Conservation (phyloP, 768 basidiomycete genomes). For the Agaricus subrufescens region DNA sequence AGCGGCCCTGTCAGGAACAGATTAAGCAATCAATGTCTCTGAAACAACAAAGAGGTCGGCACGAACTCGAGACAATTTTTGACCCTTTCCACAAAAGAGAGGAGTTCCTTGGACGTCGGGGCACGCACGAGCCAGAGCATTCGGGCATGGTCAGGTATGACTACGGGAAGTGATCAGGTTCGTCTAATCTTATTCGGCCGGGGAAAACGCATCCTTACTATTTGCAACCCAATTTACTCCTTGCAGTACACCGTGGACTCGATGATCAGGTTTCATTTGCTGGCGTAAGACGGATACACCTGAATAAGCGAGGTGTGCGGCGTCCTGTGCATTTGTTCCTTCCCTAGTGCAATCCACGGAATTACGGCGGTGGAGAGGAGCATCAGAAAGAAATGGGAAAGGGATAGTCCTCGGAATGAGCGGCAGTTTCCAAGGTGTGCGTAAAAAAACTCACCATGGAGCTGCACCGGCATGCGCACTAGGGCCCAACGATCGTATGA, state of each 20-base stretch:
- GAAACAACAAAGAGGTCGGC: neutral
- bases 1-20: constrained; percentile 46
- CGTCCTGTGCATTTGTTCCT: constrained; percentile 83
- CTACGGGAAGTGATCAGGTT: constrained; percentile 27
- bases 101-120: constrained; percentile 53
- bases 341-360: constrained; percentile 41
- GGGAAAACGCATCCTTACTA: constrained; percentile 34
- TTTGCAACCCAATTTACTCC: constrained; percentile 69
- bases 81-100: constrained; percentile 51
- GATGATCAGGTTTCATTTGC: constrained; percentile 78
- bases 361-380: neutral
- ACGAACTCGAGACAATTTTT: constrained; percentile 69
- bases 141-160: constrained; percentile 79
- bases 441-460: constrained; percentile 49
- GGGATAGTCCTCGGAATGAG: neutral
- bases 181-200: neutral
- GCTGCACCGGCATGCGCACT: constrained; percentile 79
- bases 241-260: constrained; percentile 73
- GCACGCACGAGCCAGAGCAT: constrained; percentile 74
- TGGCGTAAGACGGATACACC: constrained; percentile 78
- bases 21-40: constrained; percentile 6
- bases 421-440: neutral
- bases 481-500: constrained; percentile 5
- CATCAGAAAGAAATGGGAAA: neutral
- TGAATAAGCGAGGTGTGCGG: constrained; percentile 81